Conservation (phyloP, 2,329 filamentous ascomycete species). For the Aspergillus eucalypticola region DNA sequence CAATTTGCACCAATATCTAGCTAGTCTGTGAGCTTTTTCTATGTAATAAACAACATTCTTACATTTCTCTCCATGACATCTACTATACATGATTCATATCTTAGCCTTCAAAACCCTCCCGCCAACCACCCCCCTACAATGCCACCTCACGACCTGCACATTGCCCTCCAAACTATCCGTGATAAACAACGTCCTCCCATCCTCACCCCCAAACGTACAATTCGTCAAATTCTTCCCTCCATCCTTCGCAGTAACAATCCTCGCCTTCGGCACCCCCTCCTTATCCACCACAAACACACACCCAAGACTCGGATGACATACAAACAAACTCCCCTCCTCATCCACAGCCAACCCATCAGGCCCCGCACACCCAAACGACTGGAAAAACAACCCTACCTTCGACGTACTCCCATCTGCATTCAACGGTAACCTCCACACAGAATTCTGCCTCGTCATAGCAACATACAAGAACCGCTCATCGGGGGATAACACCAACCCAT, state of each 20-base stretch:
- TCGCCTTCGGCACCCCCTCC: background rate
- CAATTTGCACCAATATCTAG: no score
- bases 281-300: background rate
- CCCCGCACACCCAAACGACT: background rate
- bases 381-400: background rate
- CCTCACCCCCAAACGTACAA: background rate
- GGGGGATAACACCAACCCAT: background rate
- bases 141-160: background rate
- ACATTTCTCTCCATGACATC: no score
- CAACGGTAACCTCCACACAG: background rate
- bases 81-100: no score
- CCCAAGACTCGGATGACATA: background rate
- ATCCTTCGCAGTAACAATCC: background rate
- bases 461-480: background rate
- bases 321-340: background rate
- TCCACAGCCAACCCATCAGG: constrained; percentile 1
- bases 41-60: no score
- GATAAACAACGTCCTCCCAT: background rate
- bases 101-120: no score
- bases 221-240: background rate
- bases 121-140: background rate
- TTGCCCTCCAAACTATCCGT: background rate
- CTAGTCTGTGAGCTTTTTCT: no score
- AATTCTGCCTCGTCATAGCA: background rate
- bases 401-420: background rate